Evolutionary conservation across 1,284 basidiomycete species (phyloP), one percentile per base, ranked within the genome.

Genomic region (Sanghuangporus baumii): DNA sequence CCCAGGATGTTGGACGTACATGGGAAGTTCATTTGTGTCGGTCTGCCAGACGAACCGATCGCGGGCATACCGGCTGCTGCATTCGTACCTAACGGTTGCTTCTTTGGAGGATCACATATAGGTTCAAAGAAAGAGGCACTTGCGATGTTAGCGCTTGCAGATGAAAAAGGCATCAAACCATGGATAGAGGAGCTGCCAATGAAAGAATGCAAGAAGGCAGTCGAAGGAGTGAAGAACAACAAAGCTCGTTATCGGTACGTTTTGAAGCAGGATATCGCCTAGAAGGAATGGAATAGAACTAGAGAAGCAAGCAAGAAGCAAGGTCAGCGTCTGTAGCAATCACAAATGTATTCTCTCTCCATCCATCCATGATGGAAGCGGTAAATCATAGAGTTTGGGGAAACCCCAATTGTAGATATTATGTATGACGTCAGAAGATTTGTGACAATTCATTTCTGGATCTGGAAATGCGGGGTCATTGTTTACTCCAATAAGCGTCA

Each of bases 201-300:
- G 85, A 81, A 79, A 71, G 77, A 85, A 26, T 82, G 78, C 47
- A 76, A 74, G 52, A 77, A 82, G 72, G 85, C 82, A 8, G 77
- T 85, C 58, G 75, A 82, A 71, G 77, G 78, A 34, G 74, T 86
- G 60, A 77, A 80, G 73, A 74, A 80, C 64, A 81, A 81, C 68
- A 76, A 79, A 47, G 79, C 81, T 38, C 73, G 80, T 65, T 86
- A 84, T 73, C 76, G 82, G 62, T 79, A 77, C 61, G 79, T 82
- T 61, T 69, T 82, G 54, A 75, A 71, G 58, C 78, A 80, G 70
- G 78, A 71, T 51, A 60, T 69, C 16, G 36, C 14, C 26, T 31
- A 31, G 26, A 31, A 2, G 26, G 26, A 5, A 31, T 31, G 26
- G 26, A 31, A 14, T 31, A 57, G 37, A 37, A 8, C 12, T 8